Evolutionary conservation across 2,329 filamentous ascomycete species (phyloP).

Genomic region (Fusarium palustre): DNA sequence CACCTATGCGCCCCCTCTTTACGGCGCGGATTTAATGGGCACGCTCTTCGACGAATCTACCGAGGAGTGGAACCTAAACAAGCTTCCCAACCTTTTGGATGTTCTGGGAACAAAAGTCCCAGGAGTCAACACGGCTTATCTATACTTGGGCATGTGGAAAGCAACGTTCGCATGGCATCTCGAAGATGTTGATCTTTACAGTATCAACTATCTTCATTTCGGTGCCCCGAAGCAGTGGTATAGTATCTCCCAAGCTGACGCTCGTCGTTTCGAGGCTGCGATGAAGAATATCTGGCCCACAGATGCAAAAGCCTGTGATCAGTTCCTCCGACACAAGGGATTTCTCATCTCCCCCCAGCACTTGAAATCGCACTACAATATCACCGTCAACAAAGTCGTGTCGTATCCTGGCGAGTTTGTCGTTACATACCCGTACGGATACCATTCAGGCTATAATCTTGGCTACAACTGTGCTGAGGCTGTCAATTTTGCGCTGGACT

Average conservation of each 20-base stretch:
- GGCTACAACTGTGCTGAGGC: conserved; percentile 99
- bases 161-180: conserved; percentile 99
- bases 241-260: conserved; percentile 96
- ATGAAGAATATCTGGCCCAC: conserved; percentile 97
- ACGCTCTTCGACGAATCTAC: conserved; percentile 91
- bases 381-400: conserved; percentile 95
- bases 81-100: conserved; percentile 91
- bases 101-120: conserved; percentile 95
- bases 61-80: conserved; percentile 92
- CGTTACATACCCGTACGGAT: conserved; percentile 97
- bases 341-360: conserved; percentile 95
- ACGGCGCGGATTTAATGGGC: conserved; percentile 95
- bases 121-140: conserved; percentile 96
- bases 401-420: conserved; percentile 98
- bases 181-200: conserved; percentile 98
- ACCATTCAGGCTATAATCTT: conserved; percentile 97
- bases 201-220: conserved; percentile 99
- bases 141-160: conserved; percentile 99
- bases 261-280: conserved; percentile 88
- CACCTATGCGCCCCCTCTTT: conserved; percentile 93
- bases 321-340: conserved; percentile 97
- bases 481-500: conserved; percentile 96
- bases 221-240: conserved; percentile 99
- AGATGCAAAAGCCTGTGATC: conserved; percentile 94
- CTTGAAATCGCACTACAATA: conserved; percentile 87